Base-by-base conservation (phyloP, 2,329 filamentous ascomycete genomes). In the Nemania abortiva region DNA sequence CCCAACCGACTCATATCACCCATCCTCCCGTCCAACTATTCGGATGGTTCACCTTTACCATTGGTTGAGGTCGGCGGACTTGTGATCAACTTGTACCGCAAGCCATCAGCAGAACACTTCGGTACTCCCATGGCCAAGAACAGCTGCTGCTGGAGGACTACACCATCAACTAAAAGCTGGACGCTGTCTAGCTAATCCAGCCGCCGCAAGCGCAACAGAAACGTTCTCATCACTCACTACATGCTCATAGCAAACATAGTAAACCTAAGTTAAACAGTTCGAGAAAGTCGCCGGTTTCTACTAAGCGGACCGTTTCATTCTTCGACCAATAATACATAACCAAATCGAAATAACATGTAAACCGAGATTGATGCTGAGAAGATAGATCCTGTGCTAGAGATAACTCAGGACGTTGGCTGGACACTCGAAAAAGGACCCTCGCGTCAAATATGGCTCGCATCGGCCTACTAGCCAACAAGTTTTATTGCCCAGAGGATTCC, bases 1-100 rank as follows among this genome's bases (percentile, higher is more conserved):
- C 47, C 64, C n/a, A 66, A 63, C 58, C 24, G 37, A 27, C 27
- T 20, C 3, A 50, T 6, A 52, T 67, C 42, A 53, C 31, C 18
- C 24, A 58, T 29, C 53, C 31, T 47, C 20, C 53, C 45, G 24
- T 37, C 15, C 11, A 5, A 24, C 18, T 22, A 22, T 39, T 22
- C 10, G 42, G 18, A n/a, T 20, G 13, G 39, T 50, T 52, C 18
- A 11, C 39, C 29, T 20, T 47, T 18, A 27, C 53, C 15, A 63
- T 63, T 67, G 65, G 65, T 27, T 15, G 18, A 59, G 18, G 20
- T 39, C 5, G 24, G 18, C 18, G 20, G 55, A 42, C 47, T n/a
- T 47, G 29, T 52, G 24, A 45, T 31, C 47, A 54, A 53, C 20
- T 49, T 55, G 22, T 37, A 58, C 31, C 3, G 22, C 39, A 15